These are phyloP conservation scores for Urochloa ruziziensis DNA, from an alignment of 176 grass and related monocot genomes.

Conservation along the genomic window DNA sequence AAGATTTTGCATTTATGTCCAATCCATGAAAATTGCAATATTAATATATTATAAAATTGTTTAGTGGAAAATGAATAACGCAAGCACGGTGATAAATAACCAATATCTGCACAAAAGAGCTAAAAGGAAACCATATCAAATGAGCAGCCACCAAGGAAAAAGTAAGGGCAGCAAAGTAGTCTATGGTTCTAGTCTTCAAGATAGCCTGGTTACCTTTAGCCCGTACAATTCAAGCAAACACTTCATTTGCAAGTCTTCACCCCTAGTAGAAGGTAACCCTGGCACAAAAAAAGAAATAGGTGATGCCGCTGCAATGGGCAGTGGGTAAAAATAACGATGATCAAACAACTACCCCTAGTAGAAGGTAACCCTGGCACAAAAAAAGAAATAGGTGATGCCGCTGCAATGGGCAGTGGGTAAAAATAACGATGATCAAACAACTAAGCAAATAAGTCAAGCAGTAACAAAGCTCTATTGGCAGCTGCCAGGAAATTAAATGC, in stretches of 20 bases:
- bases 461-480: neutral
- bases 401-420: neutral
- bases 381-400: slow-evolving; percentile 4
- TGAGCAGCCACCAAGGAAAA: slow-evolving; percentile 13
- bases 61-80: slow-evolving; percentile 4
- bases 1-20: neutral
- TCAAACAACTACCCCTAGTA: slow-evolving; percentile 64
- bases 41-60: neutral
- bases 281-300: slow-evolving; percentile 27
- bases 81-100: neutral
- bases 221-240: slow-evolving; percentile 99
- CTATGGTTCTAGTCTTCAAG: neutral
- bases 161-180: slow-evolving; percentile 13
- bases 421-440: slow-evolving; percentile 5
- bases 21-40: neutral
- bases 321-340: neutral
- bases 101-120: neutral
- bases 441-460: neutral
- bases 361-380: slow-evolving; percentile 72
- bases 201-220: slow-evolving; percentile 71
- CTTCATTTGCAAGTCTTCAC: slow-evolving; percentile 98
- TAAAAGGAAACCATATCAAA: slow-evolving; percentile 31
- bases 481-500: slow-evolving; percentile 14
- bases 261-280: slow-evolving; percentile 82
- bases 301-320: neutral